phyloP scores from a whole-genome alignment of 192 early-diverging fungal species.

The Backusella luteola region DNA sequence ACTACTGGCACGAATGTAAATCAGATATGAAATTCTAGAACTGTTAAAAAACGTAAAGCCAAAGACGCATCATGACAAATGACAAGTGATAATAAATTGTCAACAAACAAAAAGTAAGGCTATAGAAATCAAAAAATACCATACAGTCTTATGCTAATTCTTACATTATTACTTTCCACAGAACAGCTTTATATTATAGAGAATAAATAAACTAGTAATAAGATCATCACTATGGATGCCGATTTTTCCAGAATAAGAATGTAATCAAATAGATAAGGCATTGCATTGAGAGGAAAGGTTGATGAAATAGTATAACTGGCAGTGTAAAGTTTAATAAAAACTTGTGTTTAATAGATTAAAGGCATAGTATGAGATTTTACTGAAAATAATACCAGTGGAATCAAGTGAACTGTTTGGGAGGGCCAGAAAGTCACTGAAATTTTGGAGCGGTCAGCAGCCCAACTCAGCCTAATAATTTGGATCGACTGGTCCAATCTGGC shows the following conservation, averaged over 20 bases:
- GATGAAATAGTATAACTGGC: not conserved
- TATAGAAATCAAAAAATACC: no score
- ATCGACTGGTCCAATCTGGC: not conserved
- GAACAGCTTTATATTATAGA: no score
- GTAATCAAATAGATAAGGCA: not conserved
- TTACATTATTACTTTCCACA: no score
- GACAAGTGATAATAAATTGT: no score
- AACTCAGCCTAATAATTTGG: no score
- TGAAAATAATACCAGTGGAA: no score
- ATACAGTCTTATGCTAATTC: no score
- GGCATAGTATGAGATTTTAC: not conserved
- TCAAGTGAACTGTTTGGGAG: not conserved
- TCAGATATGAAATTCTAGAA: no score
- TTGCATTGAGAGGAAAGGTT: not conserved
- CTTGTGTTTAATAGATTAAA: not conserved
- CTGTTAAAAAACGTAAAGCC: no score
- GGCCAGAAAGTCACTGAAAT: not conserved
- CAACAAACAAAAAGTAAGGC: no score
- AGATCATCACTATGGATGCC: not conserved
- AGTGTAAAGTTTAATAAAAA: not conserved
- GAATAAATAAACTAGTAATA: not conserved
- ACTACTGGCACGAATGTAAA: no score
- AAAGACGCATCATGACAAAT: no score
- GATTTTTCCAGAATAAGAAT: not conserved
- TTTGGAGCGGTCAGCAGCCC: not conserved